Percentiles rank a stretch among this genome's conserved stretches.
These are phyloP conservation scores for Vishniacozyma victoriae DNA, from an alignment of 768 basidiomycete genomes.

Conservation along the genomic window DNA sequence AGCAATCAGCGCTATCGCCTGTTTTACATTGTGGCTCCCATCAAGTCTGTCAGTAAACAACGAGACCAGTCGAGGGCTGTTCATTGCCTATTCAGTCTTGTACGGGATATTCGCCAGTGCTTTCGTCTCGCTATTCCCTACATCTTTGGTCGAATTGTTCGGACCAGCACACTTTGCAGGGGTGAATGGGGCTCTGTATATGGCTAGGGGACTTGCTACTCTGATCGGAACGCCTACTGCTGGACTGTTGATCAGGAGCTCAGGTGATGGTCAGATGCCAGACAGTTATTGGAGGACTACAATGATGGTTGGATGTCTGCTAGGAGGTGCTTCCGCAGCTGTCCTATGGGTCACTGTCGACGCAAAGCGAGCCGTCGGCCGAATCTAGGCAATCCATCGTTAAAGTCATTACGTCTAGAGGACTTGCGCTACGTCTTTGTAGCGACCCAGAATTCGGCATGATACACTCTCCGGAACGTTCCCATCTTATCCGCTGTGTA, in stretches of 20 bases:
- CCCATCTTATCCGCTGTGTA: background rate
- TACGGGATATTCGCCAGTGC: conserved; percentile 18
- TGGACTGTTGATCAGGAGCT: conserved; percentile 9
- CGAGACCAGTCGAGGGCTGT: conserved; percentile 9
- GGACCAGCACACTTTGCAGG: conserved; percentile 16
- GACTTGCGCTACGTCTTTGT: too few species aligned
- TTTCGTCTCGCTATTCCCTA: conserved; percentile 18
- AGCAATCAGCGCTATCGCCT: conserved; percentile 7
- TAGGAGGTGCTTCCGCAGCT: too few species aligned
- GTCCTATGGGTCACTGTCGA: too few species aligned
- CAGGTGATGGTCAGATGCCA: too few species aligned
- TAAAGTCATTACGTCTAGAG: too few species aligned
- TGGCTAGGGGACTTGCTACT: conserved; percentile 14
- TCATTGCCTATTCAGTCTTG: conserved; percentile 15
- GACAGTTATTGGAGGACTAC: too few species aligned
- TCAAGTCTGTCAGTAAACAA: background rate
- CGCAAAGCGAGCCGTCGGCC: too few species aligned
- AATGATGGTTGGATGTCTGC: too few species aligned
- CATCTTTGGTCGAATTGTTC: conserved; percentile 17
- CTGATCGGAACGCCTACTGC: conserved; percentile 13
- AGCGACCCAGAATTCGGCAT: background rate
- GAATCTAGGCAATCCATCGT: too few species aligned
- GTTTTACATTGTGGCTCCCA: conserved; percentile 22
- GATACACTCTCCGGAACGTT: background rate
- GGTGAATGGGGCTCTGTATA: conserved; percentile 19